Percentiles rank a stretch among this genome's conserved stretches.
phyloP scores from a whole-genome alignment of 768 basidiomycete genomes.

The Trametes punicea region DNA sequence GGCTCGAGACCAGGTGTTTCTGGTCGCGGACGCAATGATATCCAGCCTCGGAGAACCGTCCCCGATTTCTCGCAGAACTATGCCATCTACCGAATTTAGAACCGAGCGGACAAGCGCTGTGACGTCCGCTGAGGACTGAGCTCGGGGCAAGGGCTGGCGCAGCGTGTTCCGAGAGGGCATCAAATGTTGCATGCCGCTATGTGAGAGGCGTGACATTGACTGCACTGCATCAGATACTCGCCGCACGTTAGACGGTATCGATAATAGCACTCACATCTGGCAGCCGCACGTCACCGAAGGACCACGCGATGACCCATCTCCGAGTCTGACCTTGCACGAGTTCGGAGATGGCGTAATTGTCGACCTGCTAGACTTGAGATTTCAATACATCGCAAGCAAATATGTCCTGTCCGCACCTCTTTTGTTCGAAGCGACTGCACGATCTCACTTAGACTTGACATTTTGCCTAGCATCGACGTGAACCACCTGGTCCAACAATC shows the following conservation, averaged over 20 bases:
- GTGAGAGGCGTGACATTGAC: slow-evolving; percentile 36
- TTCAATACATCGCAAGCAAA: background rate
- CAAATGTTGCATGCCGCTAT: slow-evolving; percentile 44
- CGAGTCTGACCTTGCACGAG: slow-evolving; percentile 85
- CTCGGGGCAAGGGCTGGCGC: slow-evolving; percentile 34
- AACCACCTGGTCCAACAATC: slow-evolving; percentile 64
- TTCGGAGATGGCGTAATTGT: slow-evolving; percentile 83
- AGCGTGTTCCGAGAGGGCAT: slow-evolving; percentile 61
- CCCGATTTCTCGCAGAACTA: slow-evolving; percentile 7
- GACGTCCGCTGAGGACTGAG: slow-evolving; percentile 4
- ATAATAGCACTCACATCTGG: slow-evolving; percentile 63
- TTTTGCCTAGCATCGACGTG: slow-evolving; percentile 89
- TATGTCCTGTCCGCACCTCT: slow-evolving; percentile 33
- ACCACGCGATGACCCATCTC: slow-evolving; percentile 94
- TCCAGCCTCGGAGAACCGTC: background rate
- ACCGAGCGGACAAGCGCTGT: slow-evolving; percentile 27
- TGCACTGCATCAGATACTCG: slow-evolving; percentile 16
- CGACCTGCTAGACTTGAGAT: slow-evolving; percentile 48
- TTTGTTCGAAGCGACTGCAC: slow-evolving; percentile 49
- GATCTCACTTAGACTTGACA: slow-evolving; percentile 65
- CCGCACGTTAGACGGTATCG: background rate
- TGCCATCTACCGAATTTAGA: slow-evolving; percentile 35
- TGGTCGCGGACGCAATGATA: slow-evolving; percentile 13
- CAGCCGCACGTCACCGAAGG: slow-evolving; percentile 56
- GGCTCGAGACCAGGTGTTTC: slow-evolving; percentile 68